These are phyloP conservation scores for Tothia fuscella DNA, from an alignment of 2,329 filamentous ascomycete genomes.

Conservation along the genomic window DNA sequence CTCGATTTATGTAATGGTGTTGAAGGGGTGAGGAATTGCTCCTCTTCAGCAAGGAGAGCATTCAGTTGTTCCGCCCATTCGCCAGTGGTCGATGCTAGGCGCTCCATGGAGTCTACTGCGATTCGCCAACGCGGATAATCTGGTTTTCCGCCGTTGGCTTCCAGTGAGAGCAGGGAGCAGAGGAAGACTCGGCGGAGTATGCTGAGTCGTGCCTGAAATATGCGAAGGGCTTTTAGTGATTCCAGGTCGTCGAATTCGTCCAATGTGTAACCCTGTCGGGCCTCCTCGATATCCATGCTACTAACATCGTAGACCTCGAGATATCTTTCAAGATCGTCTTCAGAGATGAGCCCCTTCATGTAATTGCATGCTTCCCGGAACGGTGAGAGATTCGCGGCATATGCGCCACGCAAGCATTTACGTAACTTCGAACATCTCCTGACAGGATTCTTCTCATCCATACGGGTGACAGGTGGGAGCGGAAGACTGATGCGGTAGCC, in stretches of 20 bases:
- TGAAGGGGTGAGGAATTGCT: constrained; percentile 34
- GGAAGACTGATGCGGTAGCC: constrained; percentile 85
- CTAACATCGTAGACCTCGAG: constrained; percentile 55
- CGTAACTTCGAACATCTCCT: constrained; percentile 73
- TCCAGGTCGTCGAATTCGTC: constrained; percentile 64
- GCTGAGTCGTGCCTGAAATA: constrained; percentile 56
- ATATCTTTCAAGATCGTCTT: constrained; percentile 79
- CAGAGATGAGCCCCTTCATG: constrained; percentile 62
- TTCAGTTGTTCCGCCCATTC: constrained; percentile 54
- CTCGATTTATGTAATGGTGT: constrained; percentile 2
- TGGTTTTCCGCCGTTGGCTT: constrained; percentile 63
- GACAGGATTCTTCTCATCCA: constrained; percentile 59
- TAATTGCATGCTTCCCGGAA: constrained; percentile 59
- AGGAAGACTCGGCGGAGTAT: constrained; percentile 74
- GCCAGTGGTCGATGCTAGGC: constrained; percentile 49
- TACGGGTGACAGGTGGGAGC: constrained; percentile 77
- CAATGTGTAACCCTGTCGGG: constrained; percentile 43
- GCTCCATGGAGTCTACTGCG: constrained; percentile 62
- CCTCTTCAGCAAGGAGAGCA: constrained; percentile 63
- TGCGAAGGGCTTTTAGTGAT: constrained; percentile 64
- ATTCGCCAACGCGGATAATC: constrained; percentile 71
- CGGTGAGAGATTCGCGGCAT: constrained; percentile 56
- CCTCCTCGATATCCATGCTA: constrained; percentile 34
- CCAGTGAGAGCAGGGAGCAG: constrained; percentile 77
- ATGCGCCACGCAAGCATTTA: constrained; percentile 57